Evolutionary conservation across 2,329 filamentous ascomycete genomes (phyloP).

Genomic region (Keithomyces neogunnii): DNA sequence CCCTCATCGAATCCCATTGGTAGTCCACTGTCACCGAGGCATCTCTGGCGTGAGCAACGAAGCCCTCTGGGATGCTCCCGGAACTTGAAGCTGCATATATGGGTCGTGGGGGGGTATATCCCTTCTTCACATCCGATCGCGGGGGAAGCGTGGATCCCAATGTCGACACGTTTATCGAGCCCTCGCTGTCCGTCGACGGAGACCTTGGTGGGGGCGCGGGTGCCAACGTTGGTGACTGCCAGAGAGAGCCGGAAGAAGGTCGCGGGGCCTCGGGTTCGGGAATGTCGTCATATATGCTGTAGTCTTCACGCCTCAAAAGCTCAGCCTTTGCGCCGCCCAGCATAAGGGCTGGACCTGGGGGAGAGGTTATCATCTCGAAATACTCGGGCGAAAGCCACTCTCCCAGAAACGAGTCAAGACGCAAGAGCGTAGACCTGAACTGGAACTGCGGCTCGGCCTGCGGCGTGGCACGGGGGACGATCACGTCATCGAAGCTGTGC

Average conservation of each 20-base stretch:
- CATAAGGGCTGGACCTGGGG: slow-evolving; percentile 80
- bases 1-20: slow-evolving; percentile 88
- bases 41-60: slow-evolving; percentile 84
- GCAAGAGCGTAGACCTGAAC: slow-evolving; percentile 54
- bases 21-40: slow-evolving; percentile 82
- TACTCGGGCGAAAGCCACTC: slow-evolving; percentile 95
- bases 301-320: slow-evolving; percentile 68
- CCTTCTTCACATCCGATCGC: slow-evolving; percentile 21
- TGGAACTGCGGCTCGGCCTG: slow-evolving; percentile 15
- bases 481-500: slow-evolving; percentile 23
- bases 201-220: slow-evolving; percentile 13
- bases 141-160: slow-evolving; percentile 26
- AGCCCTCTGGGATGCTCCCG: slow-evolving; percentile 77
- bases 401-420: slow-evolving; percentile 85
- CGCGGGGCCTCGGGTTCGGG: slow-evolving; percentile 14
- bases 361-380: slow-evolving; percentile 84
- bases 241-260: slow-evolving; percentile 19
- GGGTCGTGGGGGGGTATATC: slow-evolving; percentile 70
- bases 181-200: slow-evolving; percentile 17
- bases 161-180: slow-evolving; percentile 18
- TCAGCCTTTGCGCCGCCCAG: slow-evolving; percentile 82
- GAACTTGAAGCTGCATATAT: slow-evolving; percentile 75
- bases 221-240: slow-evolving; percentile 23
- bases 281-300: slow-evolving; percentile 35
- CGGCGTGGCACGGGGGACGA: slow-evolving; percentile 23